phyloP scores from a whole-genome alignment of 208 protist genomes.

The Herpetomonas tarakana region DNA sequence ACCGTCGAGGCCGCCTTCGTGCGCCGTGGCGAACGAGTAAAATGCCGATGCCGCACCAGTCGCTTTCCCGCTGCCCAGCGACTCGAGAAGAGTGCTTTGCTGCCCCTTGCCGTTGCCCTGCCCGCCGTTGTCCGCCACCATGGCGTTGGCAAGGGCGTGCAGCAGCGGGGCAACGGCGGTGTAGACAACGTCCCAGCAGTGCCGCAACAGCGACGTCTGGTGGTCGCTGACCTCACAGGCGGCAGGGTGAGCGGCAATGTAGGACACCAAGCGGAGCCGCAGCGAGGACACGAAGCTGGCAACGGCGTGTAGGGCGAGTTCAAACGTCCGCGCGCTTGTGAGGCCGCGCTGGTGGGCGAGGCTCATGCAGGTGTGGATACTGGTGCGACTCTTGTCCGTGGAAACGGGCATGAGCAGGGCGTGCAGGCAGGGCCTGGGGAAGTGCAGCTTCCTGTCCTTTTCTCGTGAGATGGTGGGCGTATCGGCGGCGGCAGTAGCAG shows the following conservation, averaged over 20 bases:
- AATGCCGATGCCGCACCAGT: background rate
- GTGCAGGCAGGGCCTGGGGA: background rate
- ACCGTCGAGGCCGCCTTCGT: background rate
- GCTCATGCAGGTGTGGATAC: background rate
- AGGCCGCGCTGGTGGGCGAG: background rate
- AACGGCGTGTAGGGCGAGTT: slow-evolving; percentile 43
- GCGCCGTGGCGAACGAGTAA: background rate
- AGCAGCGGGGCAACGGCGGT: slow-evolving; percentile 38
- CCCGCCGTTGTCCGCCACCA: no score
- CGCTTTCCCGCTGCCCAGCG: no score
- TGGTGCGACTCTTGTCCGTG: background rate
- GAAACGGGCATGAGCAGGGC: background rate
- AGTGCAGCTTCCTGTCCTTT: no score
- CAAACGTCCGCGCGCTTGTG: slow-evolving; percentile 21
- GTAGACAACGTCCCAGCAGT: slow-evolving; percentile 51
- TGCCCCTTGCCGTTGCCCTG: no score
- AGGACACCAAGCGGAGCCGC: slow-evolving; percentile 58
- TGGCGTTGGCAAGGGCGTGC: slow-evolving; percentile 32
- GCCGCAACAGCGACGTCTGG: slow-evolving; percentile 23
- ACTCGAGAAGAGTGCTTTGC: no score
- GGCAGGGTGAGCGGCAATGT: slow-evolving; percentile 37
- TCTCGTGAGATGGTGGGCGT: no score
- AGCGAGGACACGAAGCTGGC: slow-evolving; percentile 64
- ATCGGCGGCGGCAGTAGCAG: no score
- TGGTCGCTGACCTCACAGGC: slow-evolving; percentile 31